These are phyloP conservation scores for Mortierella sp. DNA, from an alignment of 371 early-diverging fungal genomes.

Conservation along the genomic window DNA sequence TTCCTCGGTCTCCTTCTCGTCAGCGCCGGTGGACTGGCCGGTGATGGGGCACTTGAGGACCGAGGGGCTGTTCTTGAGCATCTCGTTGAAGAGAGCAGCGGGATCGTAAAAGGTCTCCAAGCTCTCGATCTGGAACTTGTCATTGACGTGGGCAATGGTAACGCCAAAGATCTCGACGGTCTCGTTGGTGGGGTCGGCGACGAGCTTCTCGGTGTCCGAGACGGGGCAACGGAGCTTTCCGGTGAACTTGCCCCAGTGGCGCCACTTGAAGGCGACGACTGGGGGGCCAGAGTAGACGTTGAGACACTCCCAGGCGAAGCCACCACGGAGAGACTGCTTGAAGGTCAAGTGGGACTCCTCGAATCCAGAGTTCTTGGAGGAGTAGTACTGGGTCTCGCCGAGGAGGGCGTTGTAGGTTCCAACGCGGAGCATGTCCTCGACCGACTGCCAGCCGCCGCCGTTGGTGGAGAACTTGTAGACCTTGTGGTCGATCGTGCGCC, in stretches of 20 bases:
- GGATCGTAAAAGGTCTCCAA: slow-evolving; percentile 68
- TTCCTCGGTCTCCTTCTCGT: slow-evolving; percentile 7
- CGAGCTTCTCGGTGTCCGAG: slow-evolving; percentile 83
- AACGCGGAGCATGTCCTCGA: slow-evolving; percentile 66
- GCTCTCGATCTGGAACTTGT: slow-evolving; percentile 65
- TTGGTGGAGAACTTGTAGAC: slow-evolving; percentile 67
- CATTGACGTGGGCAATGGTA: slow-evolving; percentile 66
- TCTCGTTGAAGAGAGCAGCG: slow-evolving; percentile 61
- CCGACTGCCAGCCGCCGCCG: slow-evolving; percentile 58
- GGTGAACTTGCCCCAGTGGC: slow-evolving; percentile 65
- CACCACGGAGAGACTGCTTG: slow-evolving; percentile 64
- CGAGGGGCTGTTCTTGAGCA: slow-evolving; percentile 60
- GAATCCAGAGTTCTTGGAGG: slow-evolving; percentile 66
- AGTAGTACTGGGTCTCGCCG: slow-evolving; percentile 67
- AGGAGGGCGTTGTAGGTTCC: slow-evolving; percentile 72
- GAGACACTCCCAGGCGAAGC: slow-evolving; percentile 67
- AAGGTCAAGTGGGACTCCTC: slow-evolving; percentile 67
- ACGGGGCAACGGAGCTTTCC: slow-evolving; percentile 78
- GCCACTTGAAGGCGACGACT: slow-evolving; percentile 68
- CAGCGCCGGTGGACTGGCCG: slow-evolving; percentile 35
- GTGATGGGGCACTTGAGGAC: slow-evolving; percentile 63
- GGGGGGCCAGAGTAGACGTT: slow-evolving; percentile 67
- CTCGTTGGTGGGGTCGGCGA: slow-evolving; percentile 88
- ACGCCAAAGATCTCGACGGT: slow-evolving; percentile 62
- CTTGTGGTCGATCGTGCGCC: slow-evolving; percentile 62